These are phyloP conservation scores for Stereum hirsutum DNA, from an alignment of 1,284 basidiomycete genomes.

Conservation along the genomic window DNA sequence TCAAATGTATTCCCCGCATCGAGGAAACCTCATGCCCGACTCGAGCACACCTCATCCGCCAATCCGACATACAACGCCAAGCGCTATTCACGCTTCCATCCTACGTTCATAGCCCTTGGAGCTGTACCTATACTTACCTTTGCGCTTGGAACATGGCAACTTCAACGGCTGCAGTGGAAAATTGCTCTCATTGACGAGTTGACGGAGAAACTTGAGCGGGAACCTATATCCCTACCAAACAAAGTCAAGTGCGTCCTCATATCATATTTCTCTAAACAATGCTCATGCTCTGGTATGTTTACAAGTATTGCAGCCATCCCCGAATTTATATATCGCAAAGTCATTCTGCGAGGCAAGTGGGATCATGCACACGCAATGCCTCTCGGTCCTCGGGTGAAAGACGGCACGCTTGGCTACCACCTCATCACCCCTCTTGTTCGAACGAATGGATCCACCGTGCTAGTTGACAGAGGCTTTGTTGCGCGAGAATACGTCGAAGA, in stretches of 20 bases:
- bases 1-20: no score
- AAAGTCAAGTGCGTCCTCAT: constrained; percentile 75
- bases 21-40: neutral
- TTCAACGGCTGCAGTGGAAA: constrained; percentile 92
- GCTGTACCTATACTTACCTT: constrained; percentile 89
- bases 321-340: constrained; percentile 84
- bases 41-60: constrained; percentile 12
- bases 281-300: neutral
- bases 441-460: constrained; percentile 66
- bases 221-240: constrained; percentile 73
- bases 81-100: constrained; percentile 51
- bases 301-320: constrained; percentile 59
- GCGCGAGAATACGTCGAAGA: constrained; percentile 45
- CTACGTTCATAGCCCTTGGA: constrained; percentile 74
- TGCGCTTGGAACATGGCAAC: constrained; percentile 91
- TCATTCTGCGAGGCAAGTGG: constrained; percentile 72
- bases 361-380: constrained; percentile 73
- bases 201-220: constrained; percentile 80
- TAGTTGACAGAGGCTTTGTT: constrained; percentile 93
- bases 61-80: constrained; percentile 38
- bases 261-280: constrained; percentile 4
- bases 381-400: constrained; percentile 79
- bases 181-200: constrained; percentile 89
- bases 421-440: constrained; percentile 82
- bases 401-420: constrained; percentile 83